These are phyloP conservation scores for grape (Vitis vinifera) DNA, from an alignment of 164 flowering plant species.

Conservation along the genomic window ASM3070453v1 NC_081818.1:30084501-30085000, in stretches of 20 bases:
- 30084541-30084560: too few relatives aligned
- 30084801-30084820: slow-evolving; percentile 61
- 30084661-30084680: slow-evolving; percentile 67
- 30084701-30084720: slow-evolving; percentile 94
- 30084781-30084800: slow-evolving; percentile 86
- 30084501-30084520: too few relatives aligned
- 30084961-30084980: slow-evolving; percentile 3
- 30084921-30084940: background rate
- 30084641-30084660: slow-evolving; percentile 83
- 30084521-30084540: too few relatives aligned
- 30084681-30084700: slow-evolving; percentile 80
- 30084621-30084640: background rate
- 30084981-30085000: background rate
- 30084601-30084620: too few relatives aligned
- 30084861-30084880: slow-evolving; percentile 55
- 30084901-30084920: slow-evolving; percentile 51
- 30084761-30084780: slow-evolving; percentile 79
- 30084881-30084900: slow-evolving; percentile 51
- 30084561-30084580: too few relatives aligned
- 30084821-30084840: slow-evolving; percentile 79
- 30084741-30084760: slow-evolving; percentile 66
- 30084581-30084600: too few relatives aligned
- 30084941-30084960: background rate
- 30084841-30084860: slow-evolving; percentile 21
- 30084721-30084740: slow-evolving; percentile 69